A percentile compares a stretch with the other conserved stretches of the same genome.
Evolutionary conservation across 2,329 filamentous ascomycete genomes (phyloP).

Genomic region (Claviceps arundinis): DNA sequence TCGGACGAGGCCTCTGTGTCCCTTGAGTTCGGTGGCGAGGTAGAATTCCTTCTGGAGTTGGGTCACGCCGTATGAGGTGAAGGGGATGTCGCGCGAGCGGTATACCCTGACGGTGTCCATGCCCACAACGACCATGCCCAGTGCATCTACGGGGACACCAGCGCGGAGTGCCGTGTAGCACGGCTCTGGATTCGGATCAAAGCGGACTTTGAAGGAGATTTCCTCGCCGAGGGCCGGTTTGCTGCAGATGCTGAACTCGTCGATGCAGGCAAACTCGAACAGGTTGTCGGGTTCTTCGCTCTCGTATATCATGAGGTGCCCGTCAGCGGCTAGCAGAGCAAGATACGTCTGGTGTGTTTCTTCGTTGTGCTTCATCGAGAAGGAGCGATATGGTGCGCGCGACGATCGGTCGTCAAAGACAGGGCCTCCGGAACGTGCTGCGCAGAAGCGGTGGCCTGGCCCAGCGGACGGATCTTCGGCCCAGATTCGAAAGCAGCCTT

Average conservation of each 20-base stretch:
- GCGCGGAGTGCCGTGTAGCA: conserved; percentile 66
- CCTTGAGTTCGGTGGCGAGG: conserved; percentile 60
- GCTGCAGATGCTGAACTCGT: conserved; percentile 61
- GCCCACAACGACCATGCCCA: conserved; percentile 73
- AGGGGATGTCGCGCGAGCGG: conserved; percentile 51
- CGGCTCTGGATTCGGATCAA: conserved; percentile 77
- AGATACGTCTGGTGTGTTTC: conserved; percentile 72
- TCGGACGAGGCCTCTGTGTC: conserved; percentile 64
- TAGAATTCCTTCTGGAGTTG: conserved; percentile 67
- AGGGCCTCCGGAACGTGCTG: conserved; percentile 33
- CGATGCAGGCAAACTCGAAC: conserved; percentile 60
- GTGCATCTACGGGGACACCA: conserved; percentile 65
- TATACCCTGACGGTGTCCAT: conserved; percentile 78
- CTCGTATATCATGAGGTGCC: conserved; percentile 67
- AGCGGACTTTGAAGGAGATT: conserved; percentile 71
- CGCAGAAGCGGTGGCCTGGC: conserved; percentile 69
- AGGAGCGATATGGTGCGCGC: conserved; percentile 57
- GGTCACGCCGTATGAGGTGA: conserved; percentile 35
- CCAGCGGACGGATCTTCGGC: conserved; percentile 75
- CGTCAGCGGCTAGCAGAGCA: conserved; percentile 72
- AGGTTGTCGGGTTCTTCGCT: conserved; percentile 75
- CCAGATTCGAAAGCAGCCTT: conserved; percentile 86
- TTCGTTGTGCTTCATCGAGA: conserved; percentile 74
- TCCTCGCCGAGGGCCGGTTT: conserved; percentile 70
- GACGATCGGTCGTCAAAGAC: conserved; percentile 44